These are phyloP conservation scores for Candida chilensis DNA, from an alignment of 805 yeast genomes.

Conservation along the genomic window DNA sequence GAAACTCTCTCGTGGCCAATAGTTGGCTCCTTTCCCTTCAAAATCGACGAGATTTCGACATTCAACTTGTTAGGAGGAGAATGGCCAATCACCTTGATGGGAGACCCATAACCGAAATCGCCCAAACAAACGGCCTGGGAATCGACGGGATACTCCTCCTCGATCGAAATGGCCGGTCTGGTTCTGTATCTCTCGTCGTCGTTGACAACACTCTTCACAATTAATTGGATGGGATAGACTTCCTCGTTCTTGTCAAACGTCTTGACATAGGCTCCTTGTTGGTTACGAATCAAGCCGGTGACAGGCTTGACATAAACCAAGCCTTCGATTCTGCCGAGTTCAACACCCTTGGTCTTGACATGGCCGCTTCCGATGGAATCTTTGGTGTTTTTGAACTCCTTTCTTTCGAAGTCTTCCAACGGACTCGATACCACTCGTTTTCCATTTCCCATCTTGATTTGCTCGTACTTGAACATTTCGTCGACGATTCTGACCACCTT, in stretches of 20 bases:
- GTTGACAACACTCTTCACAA: constrained; percentile 67
- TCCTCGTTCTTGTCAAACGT: constrained; percentile 45
- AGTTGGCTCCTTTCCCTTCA: constrained; percentile 42
- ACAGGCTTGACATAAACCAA: constrained; percentile 68
- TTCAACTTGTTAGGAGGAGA: constrained; percentile 25
- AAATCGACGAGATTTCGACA: too few species aligned
- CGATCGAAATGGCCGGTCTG: constrained; percentile 67
- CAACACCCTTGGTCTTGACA: constrained; percentile 51
- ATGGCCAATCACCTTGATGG: constrained; percentile 59
- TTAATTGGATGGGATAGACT: constrained; percentile 66
- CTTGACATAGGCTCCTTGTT: constrained; percentile 70
- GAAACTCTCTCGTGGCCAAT: constrained; percentile 55
- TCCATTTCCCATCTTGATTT: constrained; percentile 16
- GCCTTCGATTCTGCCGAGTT: constrained; percentile 41
- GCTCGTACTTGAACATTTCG: constrained; percentile 37
- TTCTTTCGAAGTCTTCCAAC: constrained; percentile 35
- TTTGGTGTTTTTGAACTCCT: constrained; percentile 32
- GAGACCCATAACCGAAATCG: constrained; percentile 79
- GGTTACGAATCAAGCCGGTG: constrained; percentile 64
- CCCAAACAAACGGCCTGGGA: constrained; percentile 75
- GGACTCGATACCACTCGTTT: constrained; percentile 21
- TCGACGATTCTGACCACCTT: constrained; percentile 58
- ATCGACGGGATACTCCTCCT: constrained; percentile 71
- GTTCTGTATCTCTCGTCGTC: constrained; percentile 69
- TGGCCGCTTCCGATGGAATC: constrained; percentile 30